These are phyloP conservation scores for Cytospora paraplurivora DNA, from an alignment of 2,329 filamentous ascomycete genomes.

Conservation along the genomic window DNA sequence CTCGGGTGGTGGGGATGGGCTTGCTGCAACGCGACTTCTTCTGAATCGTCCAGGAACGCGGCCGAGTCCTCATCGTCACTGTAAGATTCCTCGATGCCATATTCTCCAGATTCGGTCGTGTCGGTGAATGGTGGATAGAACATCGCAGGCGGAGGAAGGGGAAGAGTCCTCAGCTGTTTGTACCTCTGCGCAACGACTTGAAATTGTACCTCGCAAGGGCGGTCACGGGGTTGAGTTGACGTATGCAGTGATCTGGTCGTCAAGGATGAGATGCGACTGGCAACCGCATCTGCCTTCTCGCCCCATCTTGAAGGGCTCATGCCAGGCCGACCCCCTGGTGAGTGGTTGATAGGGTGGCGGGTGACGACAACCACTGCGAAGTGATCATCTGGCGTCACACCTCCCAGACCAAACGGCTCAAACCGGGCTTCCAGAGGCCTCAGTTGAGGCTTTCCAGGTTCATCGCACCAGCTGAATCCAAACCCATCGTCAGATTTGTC, in stretches of 20 bases:
- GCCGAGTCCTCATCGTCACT: conserved; percentile 40
- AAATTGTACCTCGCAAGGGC: conserved; percentile 40
- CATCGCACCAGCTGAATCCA: conserved; percentile 51
- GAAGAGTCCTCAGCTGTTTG: conserved; percentile 48
- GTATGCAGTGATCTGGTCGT: conserved; percentile 43
- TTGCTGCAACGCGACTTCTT: conserved; percentile 37
- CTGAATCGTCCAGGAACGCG: conserved; percentile 34
- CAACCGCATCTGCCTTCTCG: conserved; percentile 45
- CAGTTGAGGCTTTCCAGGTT: conserved; percentile 43
- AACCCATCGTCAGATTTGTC: conserved; percentile 44
- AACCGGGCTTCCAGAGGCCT: conserved; percentile 53
- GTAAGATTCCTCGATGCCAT: conserved; percentile 32
- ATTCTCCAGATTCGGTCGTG: conserved; percentile 37
- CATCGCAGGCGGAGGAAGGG: conserved; percentile 55
- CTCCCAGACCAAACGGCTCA: conserved; percentile 61
- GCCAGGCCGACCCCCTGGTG: conserved; percentile 4
- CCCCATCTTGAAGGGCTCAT: conserved; percentile 28
- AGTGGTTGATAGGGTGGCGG: conserved; percentile 41
- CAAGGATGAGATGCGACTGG: conserved; percentile 46
- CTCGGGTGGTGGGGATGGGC: conserved; percentile 43
- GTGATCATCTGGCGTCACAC: conserved; percentile 64
- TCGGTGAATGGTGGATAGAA: conserved; percentile 53
- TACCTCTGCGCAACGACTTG: conserved; percentile 49
- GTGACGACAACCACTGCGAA: conserved; percentile 60
- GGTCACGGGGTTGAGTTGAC: not conserved